Conservation (phyloP, 371 early-diverging fungal genomes). For the Mortierella sp. region DNA sequence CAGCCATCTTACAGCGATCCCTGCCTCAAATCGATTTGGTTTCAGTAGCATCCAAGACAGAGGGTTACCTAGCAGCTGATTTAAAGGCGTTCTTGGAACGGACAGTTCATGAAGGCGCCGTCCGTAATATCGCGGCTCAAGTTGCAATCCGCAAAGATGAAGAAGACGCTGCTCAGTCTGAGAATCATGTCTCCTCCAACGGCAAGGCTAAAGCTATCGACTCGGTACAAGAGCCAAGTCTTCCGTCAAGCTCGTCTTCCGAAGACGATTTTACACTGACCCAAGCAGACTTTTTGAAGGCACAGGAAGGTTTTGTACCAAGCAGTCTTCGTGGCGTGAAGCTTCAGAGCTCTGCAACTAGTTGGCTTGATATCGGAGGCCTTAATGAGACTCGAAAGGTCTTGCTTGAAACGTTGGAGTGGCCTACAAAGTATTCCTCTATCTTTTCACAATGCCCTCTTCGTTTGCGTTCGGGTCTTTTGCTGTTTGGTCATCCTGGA, state of each 20-base stretch:
- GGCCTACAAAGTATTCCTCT: slow-evolving; percentile 93
- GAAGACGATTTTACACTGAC: slow-evolving; percentile 58
- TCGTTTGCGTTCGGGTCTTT: slow-evolving; percentile 90
- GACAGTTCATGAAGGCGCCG: slow-evolving; percentile 85
- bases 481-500: slow-evolving; percentile 96
- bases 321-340: slow-evolving; percentile 86
- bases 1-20: slow-evolving; percentile 57
- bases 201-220: slow-evolving; percentile 1
- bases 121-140: slow-evolving; percentile 70
- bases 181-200: neutral
- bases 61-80: slow-evolving; percentile 92
- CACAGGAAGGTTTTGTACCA: slow-evolving; percentile 86
- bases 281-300: slow-evolving; percentile 78
- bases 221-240: neutral
- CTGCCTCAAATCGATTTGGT: slow-evolving; percentile 72
- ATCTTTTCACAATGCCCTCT: slow-evolving; percentile 91
- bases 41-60: slow-evolving; percentile 84
- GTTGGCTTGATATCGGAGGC: slow-evolving; percentile 95
- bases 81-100: slow-evolving; percentile 84
- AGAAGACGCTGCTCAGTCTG: neutral
- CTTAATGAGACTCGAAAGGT: slow-evolving; percentile 84
- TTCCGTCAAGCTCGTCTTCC: slow-evolving; percentile 5
- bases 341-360: slow-evolving; percentile 79
- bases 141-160: slow-evolving; percentile 33
- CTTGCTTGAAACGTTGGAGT: slow-evolving; percentile 92